phyloP scores from a whole-genome alignment of 306 rosid genomes.

The Canavalia ensiformis region DNA sequence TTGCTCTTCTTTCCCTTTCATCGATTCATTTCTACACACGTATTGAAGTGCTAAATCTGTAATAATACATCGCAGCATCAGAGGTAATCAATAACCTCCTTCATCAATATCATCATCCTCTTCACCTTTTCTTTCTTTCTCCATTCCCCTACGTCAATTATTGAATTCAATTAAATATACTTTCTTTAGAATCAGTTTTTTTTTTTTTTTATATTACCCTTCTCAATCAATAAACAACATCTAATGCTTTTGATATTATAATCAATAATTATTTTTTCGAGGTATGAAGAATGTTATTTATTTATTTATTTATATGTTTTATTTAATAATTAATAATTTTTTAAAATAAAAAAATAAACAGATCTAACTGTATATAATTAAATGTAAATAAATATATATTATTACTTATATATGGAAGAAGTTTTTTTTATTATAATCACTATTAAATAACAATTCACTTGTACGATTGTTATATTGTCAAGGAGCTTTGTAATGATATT shows the following conservation, averaged over 20 bases:
- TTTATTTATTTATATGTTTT: too few species aligned
- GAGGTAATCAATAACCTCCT: too few species aligned
- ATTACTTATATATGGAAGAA: too few species aligned
- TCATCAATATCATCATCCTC: too few species aligned
- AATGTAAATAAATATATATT: too few species aligned
- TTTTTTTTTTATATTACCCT: neutral
- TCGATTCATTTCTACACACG: conserved; percentile 39
- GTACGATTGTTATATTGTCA: too few species aligned
- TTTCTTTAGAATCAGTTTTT: neutral
- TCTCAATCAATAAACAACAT: neutral
- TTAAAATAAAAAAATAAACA: too few species aligned
- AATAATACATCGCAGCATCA: neutral
- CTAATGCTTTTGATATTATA: neutral
- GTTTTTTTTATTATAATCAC: too few species aligned
- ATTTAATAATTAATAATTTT: too few species aligned
- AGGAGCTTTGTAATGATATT: neutral
- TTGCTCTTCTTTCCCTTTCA: conserved; percentile 29
- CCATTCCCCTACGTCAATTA: neutral
- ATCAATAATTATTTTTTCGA: neutral
- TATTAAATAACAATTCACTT: too few species aligned
- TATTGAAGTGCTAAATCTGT: neutral
- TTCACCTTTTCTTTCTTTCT: neutral
- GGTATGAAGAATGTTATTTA: too few species aligned
- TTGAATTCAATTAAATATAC: neutral
- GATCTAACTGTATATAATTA: too few species aligned